Evolutionary conservation across 306 rosid genomes (phyloP).

Genomic region (Cucurbita pepo): DNA sequence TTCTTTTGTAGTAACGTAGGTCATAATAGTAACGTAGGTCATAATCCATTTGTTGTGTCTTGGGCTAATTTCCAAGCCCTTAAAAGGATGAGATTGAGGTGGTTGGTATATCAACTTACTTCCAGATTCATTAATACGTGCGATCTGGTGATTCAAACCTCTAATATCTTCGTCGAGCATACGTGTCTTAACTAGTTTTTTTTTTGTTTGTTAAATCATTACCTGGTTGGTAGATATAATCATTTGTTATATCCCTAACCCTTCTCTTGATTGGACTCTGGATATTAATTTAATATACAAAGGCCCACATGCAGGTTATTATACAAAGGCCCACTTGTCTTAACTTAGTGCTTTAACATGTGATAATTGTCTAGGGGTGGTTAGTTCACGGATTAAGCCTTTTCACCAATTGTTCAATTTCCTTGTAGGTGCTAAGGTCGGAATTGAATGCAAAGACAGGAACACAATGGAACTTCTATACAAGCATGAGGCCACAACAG

Average conservation of each 20-base stretch:
- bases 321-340: too few relatives aligned
- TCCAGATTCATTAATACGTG: background rate
- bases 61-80: background rate
- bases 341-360: background rate
- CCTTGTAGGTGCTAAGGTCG: constrained; percentile 55
- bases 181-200: too few relatives aligned
- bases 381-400: background rate
- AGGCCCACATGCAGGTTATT: too few relatives aligned
- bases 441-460: constrained; percentile 54
- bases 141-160: too few relatives aligned
- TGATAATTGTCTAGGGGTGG: too few relatives aligned
- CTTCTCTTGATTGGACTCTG: background rate
- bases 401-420: background rate
- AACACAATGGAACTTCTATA: constrained; percentile 17
- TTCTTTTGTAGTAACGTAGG: too few relatives aligned
- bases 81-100: background rate
- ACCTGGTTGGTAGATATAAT: background rate
- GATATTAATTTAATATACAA: too few relatives aligned
- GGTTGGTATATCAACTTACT: background rate
- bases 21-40: too few relatives aligned
- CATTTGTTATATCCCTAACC: background rate
- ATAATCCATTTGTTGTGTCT: background rate
- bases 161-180: too few relatives aligned
- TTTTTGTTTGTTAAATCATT: background rate
- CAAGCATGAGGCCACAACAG: constrained; percentile 39